phyloP scores from a whole-genome alignment of 225 moss, liverwort and hornwort genomes.

The Thuidium tamariscinum region DNA sequence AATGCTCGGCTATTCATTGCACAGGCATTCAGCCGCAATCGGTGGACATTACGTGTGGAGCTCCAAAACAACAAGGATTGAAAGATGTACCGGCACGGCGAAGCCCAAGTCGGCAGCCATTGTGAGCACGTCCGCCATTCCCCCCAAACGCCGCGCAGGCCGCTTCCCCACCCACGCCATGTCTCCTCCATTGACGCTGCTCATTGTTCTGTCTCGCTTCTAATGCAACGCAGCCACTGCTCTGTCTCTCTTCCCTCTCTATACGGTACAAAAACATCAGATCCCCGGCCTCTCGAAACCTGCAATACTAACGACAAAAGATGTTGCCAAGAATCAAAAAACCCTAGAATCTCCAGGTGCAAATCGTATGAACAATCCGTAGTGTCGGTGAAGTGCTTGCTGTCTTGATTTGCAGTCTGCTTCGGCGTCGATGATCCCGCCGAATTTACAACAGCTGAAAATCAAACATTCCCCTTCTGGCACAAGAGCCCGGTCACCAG shows the following conservation, averaged over 20 bases:
- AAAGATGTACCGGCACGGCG: constrained; percentile 9
- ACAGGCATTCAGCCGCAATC: not conserved
- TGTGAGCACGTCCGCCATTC: constrained; percentile 90
- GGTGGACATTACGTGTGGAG: not conserved
- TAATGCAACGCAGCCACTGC: not conserved
- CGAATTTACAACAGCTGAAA: not conserved
- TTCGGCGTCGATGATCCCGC: not conserved
- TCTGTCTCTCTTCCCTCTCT: not conserved
- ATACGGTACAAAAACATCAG: not conserved
- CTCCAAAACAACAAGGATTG: not conserved
- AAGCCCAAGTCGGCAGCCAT: constrained; percentile 84
- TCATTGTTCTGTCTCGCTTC: not conserved
- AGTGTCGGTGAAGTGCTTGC: not conserved
- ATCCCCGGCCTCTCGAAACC: not conserved
- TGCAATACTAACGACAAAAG: not conserved
- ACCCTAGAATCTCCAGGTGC: not conserved
- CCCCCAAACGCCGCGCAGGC: constrained; percentile 77
- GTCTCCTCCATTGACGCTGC: constrained; percentile 41
- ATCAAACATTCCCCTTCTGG: not conserved
- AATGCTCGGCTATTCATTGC: not conserved
- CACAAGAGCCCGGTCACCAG: not conserved
- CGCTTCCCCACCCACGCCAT: constrained; percentile 69
- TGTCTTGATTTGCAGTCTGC: not conserved
- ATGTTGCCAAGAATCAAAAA: not conserved
- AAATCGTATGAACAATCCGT: not conserved